Base-by-base conservation (phyloP, 1,284 basidiomycete species). In the Phaffia rhodozyma region DNA sequence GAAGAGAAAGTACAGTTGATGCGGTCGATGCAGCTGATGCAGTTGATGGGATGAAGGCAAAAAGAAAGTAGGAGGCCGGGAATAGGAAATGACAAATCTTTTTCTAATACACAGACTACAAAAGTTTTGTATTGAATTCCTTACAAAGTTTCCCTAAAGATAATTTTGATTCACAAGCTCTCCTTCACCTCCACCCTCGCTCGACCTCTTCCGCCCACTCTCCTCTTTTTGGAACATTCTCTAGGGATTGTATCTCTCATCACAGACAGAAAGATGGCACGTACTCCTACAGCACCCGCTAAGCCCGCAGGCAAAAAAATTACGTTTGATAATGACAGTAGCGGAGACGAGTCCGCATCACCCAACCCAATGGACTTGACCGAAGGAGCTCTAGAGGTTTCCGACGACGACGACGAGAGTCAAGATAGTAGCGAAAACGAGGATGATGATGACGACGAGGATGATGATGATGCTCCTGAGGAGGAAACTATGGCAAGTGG, bases 291-390 rank as follows among this genome's bases (percentile, higher is more conserved):
- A 11, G 13, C 5, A n/a, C 18, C 5, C n/a, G 21, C 43, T 18
- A 34, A 38, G 21, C 1, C 57, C 3, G 43, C 7, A 18, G 21
- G 43, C 30, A 21, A 25, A 20, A n/a, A 27, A 29, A 30, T 25
- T 11, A 57, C 43, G 23, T 25, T 47, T 48, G 38, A 29, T 18
- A 3, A 18, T 47, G 56, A 43, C 21, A 13, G 32, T 27, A 43
- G 30, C 21, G n/a, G 25, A 29, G 56, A 49, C 54, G 54, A 55
- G 54, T 34, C 29, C 54, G 54, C n/a, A 4, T 23, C 7, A n/a
- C 54, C 29, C 25, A 32, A 55, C n/a, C 3, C 54, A 29, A 61
- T 55, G 38, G 50, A 38, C 34, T 61, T 61, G 34, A 48, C 52
- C 27, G 53, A 54, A 27, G 60, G 27, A 2, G 60, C 54, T 21